Evolutionary conservation across 2,329 filamentous ascomycete genomes (phyloP).

Genomic region (Drechslerella stenobrocha): DNA sequence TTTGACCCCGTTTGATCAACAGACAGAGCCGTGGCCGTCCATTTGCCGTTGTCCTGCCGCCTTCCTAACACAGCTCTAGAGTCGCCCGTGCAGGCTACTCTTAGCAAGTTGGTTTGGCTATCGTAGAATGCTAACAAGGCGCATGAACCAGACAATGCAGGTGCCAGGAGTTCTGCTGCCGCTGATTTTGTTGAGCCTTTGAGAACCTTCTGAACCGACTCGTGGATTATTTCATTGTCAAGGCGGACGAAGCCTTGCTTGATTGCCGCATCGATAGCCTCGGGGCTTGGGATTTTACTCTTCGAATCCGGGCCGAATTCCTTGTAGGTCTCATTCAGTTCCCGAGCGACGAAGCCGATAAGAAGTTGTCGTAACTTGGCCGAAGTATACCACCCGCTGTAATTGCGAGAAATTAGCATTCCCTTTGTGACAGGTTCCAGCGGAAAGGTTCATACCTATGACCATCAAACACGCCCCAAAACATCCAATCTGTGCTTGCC

Average conservation of each 20-base stretch:
- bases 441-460: conserved; percentile 68
- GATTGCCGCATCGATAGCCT: conserved; percentile 85
- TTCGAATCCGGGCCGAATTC: conserved; percentile 65
- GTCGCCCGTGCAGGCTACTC: conserved; percentile 95
- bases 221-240: conserved; percentile 91
- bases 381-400: conserved; percentile 93
- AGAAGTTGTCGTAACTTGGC: conserved; percentile 90
- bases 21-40: conserved; percentile 85
- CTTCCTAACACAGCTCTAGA: conserved; percentile 92
- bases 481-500: conserved; percentile 89
- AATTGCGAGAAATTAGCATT: conserved; percentile 47
- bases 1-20: conserved; percentile 93
- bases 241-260: conserved; percentile 86
- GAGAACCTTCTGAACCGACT: conserved; percentile 86
- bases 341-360: conserved; percentile 87
- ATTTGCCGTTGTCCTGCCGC: conserved; percentile 74
- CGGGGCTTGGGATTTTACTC: conserved; percentile 69
- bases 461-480: conserved; percentile 98
- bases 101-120: conserved; percentile 77
- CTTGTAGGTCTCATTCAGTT: conserved; percentile 90
- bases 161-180: conserved; percentile 86
- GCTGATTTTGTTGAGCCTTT: conserved; percentile 86
- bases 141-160: conserved; percentile 94
- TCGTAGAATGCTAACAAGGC: conserved; percentile 97
- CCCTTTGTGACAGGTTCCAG: not conserved